Conservation (phyloP, 768 basidiomycete species). For the Mycena latifolia region DNA sequence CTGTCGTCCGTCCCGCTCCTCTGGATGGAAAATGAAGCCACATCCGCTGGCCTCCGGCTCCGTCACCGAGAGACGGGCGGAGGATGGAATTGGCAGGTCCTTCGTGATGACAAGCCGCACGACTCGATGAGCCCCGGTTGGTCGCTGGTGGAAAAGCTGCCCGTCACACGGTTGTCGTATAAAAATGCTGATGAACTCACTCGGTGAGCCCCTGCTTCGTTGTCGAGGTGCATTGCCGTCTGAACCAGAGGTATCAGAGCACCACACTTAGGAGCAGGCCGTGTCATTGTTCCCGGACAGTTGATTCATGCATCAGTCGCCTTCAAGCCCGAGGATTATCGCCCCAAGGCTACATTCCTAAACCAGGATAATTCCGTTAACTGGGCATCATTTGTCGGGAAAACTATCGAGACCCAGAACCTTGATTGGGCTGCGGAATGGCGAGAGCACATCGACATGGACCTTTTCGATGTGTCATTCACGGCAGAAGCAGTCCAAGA, state of each 20-base stretch:
- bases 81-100: conserved; percentile 4
- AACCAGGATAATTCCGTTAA: neutral
- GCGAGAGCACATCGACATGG: neutral
- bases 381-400: neutral
- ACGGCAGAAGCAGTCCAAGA: neutral
- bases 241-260: neutral
- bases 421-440: too few relatives aligned
- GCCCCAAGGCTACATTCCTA: neutral
- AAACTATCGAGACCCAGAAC: neutral
- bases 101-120: neutral
- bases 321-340: conserved; percentile 1
- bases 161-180: neutral
- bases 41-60: conserved; percentile 19
- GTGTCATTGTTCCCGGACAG: neutral
- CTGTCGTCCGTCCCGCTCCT: conserved; percentile 25
- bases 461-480: conserved; percentile 6
- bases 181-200: neutral
- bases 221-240: neutral
- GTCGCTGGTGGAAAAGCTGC: neutral
- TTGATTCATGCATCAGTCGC: conserved; percentile 1
- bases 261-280: conserved; percentile 5
- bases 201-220: too few relatives aligned
- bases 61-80: neutral
- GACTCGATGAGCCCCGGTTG: neutral
- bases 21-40: conserved; percentile 34